Evolutionary conservation across 2,329 filamentous ascomycete species (phyloP), one percentile per base, ranked within the genome.

Genomic region (Cladophialophora immunda): DNA sequence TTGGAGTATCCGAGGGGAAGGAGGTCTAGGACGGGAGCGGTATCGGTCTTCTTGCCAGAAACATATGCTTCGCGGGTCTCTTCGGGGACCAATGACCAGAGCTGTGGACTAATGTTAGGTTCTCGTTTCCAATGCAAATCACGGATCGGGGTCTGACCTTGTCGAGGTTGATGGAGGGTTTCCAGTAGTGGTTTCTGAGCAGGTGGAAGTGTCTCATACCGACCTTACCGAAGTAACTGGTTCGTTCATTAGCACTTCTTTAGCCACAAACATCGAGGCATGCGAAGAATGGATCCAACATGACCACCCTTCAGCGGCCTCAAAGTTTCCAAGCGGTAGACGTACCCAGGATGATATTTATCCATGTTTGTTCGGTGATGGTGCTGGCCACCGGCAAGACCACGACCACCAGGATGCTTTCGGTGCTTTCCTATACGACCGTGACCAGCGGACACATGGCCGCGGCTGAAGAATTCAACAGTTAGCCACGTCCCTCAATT

Each of bases 381-480:
- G 88, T 99, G 95, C 87, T 97, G 93, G 89, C 94, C 94, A 96
- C 95, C 94, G 82, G 95, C 95, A 85, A 92, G 92, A 90, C 89
- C 88, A 81, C 88, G 88, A 87, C 87, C 89, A 88, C 89, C 88
- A 79, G 89, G 89, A 78, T 89, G 87, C 90, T 99, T 98, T 82
- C 95, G 88, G 91, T 97, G 94, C 92, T 98, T 98, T 83, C 95
- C 95, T 82, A 98, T 84, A 89, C 94, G 94, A 87, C 95, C 94
- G 85, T 98, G 90, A 88, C 95, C 95, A 88, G 93, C 93, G 81
- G 92, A 96, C 82, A 99, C 95, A 87, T 99, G 93, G 84, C 94
- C 94, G 87, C 94, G 93, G 87, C 91, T 93, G 81, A 74, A 73
- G 62, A 64, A 64, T 70, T 57, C 75, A 68, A 68, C 29, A 67